Conservation (phyloP, 2,329 filamentous ascomycete species). For the Pseudogymnoascus sp. region DNA sequence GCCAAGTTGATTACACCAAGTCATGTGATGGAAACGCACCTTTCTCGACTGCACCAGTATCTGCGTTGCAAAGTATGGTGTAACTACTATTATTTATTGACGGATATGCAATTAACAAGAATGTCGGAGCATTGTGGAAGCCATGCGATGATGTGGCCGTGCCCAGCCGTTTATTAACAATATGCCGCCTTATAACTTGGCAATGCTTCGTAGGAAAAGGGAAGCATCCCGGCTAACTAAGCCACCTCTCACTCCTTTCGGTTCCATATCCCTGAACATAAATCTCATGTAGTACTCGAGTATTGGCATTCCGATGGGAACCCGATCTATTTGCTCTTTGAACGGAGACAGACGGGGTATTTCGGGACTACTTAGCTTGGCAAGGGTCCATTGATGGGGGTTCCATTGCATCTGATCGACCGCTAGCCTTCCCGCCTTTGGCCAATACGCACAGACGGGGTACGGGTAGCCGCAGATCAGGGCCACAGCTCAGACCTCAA, state of each 20-base stretch:
- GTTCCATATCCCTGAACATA: background rate
- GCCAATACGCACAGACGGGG: background rate
- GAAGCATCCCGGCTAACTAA: background rate
- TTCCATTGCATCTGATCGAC: background rate
- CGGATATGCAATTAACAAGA: background rate
- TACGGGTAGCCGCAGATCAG: conserved; percentile 3
- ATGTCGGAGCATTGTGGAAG: background rate
- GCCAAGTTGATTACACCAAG: background rate
- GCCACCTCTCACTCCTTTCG: background rate
- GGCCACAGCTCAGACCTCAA: background rate
- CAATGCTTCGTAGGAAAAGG: background rate
- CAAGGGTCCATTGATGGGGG: background rate
- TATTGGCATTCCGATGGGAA: background rate
- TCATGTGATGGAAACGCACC: background rate
- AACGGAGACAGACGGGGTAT: too few species aligned
- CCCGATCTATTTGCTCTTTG: background rate
- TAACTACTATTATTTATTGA: background rate
- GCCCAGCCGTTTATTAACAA: background rate
- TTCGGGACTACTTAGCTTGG: background rate
- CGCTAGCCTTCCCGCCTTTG: background rate
- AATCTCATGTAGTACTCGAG: background rate
- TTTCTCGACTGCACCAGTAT: background rate
- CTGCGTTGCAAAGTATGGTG: too few species aligned
- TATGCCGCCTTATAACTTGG: background rate
- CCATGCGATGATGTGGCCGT: background rate